phyloP scores from a whole-genome alignment of 2,329 filamentous ascomycete species.

The Chrysoporthe austroafricana region DNA sequence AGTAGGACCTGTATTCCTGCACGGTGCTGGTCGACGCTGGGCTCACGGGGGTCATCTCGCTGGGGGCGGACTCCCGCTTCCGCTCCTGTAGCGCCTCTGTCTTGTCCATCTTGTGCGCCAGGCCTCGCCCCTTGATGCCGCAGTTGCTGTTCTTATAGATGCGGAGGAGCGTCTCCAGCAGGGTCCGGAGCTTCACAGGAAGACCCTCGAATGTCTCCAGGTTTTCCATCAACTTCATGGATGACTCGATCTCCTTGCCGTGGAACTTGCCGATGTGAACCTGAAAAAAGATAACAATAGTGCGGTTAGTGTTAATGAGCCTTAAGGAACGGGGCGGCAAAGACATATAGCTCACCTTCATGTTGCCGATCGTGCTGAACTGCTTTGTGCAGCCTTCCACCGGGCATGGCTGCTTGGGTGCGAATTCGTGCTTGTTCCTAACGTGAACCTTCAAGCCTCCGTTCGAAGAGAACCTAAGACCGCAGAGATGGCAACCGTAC shows the following conservation, averaged over 20 bases:
- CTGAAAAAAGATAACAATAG: neutral
- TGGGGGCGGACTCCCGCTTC: slow-evolving; percentile 7
- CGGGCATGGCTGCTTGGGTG: slow-evolving; percentile 80
- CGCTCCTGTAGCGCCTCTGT: slow-evolving; percentile 17
- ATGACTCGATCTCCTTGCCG: neutral
- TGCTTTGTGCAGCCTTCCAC: slow-evolving; percentile 84
- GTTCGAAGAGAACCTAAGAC: slow-evolving; percentile 81
- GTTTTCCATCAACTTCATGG: slow-evolving; percentile 13
- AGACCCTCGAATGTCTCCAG: slow-evolving; percentile 43
- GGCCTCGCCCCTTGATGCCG: slow-evolving; percentile 94
- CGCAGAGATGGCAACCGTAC: slow-evolving; percentile 78
- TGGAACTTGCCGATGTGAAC: slow-evolving; percentile 28
- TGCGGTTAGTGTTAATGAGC: slow-evolving; percentile 2
- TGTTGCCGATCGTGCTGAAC: slow-evolving; percentile 88
- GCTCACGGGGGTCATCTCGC: slow-evolving; percentile 32
- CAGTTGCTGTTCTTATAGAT: slow-evolving; percentile 99
- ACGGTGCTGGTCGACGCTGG: slow-evolving; percentile 33
- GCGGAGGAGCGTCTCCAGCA: slow-evolving; percentile 82
- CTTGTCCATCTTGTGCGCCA: slow-evolving; percentile 68
- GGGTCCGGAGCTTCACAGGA: slow-evolving; percentile 69
- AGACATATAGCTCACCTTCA: slow-evolving; percentile 66
- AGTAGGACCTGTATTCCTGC: slow-evolving; percentile 31
- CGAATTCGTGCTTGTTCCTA: slow-evolving; percentile 71
- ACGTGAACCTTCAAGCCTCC: slow-evolving; percentile 85
- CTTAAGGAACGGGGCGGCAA: neutral